Evolutionary conservation across 495 filamentous ascomycete species (phyloP).

Genomic region (Glonium stellatum): DNA sequence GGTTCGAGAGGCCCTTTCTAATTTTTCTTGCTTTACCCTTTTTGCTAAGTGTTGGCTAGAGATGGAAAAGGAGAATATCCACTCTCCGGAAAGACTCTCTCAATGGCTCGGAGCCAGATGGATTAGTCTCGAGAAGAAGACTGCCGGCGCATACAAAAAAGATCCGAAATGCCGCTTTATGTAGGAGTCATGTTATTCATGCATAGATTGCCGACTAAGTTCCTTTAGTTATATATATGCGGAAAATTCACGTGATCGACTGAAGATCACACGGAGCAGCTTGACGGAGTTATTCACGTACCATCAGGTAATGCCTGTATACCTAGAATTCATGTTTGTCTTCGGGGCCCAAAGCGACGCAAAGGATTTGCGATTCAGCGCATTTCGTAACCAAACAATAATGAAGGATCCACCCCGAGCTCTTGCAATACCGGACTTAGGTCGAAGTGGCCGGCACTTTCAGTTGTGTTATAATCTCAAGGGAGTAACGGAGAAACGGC

Average conservation of each 20-base stretch:
- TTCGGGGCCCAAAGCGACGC: slow-evolving; percentile 38
- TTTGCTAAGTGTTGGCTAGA: background rate
- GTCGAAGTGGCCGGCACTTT: slow-evolving; percentile 38
- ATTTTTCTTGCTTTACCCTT: background rate
- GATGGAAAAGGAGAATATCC: background rate
- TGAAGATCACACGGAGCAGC: slow-evolving; percentile 31
- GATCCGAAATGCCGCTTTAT: slow-evolving; percentile 23
- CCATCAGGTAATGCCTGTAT: slow-evolving; percentile 43
- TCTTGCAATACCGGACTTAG: slow-evolving; percentile 35
- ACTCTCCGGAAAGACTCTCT: background rate
- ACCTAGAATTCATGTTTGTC: slow-evolving; percentile 40
- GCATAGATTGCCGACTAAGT: background rate
- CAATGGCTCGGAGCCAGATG: background rate
- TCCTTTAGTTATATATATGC: slow-evolving; percentile 6
- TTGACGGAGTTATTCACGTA: slow-evolving; percentile 34
- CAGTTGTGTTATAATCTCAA: slow-evolving; percentile 44
- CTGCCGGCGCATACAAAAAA: background rate
- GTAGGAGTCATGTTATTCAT: slow-evolving; percentile 3
- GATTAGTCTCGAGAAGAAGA: background rate
- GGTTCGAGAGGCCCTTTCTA: background rate
- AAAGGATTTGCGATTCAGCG: slow-evolving; percentile 33
- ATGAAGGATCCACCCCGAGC: slow-evolving; percentile 16
- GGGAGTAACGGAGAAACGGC: slow-evolving; percentile 29
- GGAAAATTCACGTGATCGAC: slow-evolving; percentile 3
- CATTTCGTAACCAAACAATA: slow-evolving; percentile 27